Base-by-base conservation (phyloP, 495 filamentous ascomycete species). In the Filosporella fistucella region DNA sequence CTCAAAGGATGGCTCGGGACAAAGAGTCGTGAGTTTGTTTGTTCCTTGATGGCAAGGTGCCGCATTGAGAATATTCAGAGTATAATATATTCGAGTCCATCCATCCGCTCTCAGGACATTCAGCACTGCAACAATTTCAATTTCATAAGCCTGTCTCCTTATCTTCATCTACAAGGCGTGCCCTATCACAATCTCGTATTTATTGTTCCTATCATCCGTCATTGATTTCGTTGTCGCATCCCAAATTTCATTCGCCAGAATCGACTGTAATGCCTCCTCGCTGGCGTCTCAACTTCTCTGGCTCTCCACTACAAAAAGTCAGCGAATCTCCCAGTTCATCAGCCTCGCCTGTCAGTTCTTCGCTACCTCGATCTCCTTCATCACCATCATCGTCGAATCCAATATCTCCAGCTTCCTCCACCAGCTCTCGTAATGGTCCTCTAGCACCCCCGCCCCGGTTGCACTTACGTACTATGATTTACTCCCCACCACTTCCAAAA, bases 391-490 rank as follows among this genome's bases (percentile, higher is more conserved):
- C 35, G 4, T 38, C 37, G 30, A 40, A n/a, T n/a, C n/a, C n/a
- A n/a, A n/a, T n/a, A n/a, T n/a, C n/a, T n/a, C n/a, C n/a, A n/a
- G n/a, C n/a, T n/a, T n/a, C n/a, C n/a, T n/a, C n/a, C n/a, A n/a
- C n/a, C n/a, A n/a, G n/a, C n/a, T n/a, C n/a, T n/a, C n/a, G n/a
- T n/a, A n/a, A n/a, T 12, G 28, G 38, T 2, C 50, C 58, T 24
- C 12, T 53, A 3, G 57, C 52, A 17, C 62, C 60, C 0, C 62
- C 59, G 5, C 43, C 59, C 25, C 60, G 55, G 14, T 47, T 64
- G 20, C 55, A 65, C 29, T 62, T 66, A 14, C 57, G 60, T 26
- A 59, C 57, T 7, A 45, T 61, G 14, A 29, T 65, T 14, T 53
- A 61, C 1, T 23, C 47, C 3, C 62, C 18, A 49, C 59, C 41